Base-by-base conservation (phyloP, 2,329 filamentous ascomycete genomes). In the Aureobasidium sp. region DNA sequence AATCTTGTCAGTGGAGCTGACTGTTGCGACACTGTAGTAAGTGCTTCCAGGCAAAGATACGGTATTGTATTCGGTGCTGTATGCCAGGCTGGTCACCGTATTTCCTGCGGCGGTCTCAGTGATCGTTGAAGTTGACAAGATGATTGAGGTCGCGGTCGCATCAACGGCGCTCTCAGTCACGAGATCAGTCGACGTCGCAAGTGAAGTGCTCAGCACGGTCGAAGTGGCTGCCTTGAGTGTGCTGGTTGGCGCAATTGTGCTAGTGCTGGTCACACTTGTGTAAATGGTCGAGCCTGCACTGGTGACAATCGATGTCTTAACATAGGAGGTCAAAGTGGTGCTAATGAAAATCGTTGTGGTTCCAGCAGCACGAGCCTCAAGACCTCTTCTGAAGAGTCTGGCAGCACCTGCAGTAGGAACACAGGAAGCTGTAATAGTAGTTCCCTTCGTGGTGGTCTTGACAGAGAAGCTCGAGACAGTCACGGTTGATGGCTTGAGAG, bases 401-500 rank as follows among this genome's bases (percentile, higher is more conserved):
- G 66, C 57, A 12, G 64, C 65, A 8, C 57, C 65, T 37, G 59
- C 62, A 37, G 70, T 71, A 13, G 71, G 70, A 12, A 71, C 67
- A 60, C 70, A 71, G 13, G 67, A 65, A 10, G 63, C 59, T 6
- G 68, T 71, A 17, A 66, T 67, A 2, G 70, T 72, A 0, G 69
- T 68, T 50, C 68, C 69, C 66, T 71, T 73, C 1, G 69, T 72
- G 1, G 66, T 66, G 5, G 66, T 70, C 55, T 72, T 71, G n/a
- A 65, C 61, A 0, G 67, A 70, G 1, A 65, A 66, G 47, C 68
- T 59, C 15, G 66, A 69, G 5, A 69, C 50, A 2, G 67, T 66
- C 27, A 59, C 56, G 9, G 67, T 68, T n/a, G 65, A 65, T 37
- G 67, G 61, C 41, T 70, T 68, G 29, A 61, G 55, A 3, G 63